Conservation (phyloP, 176 grass and related monocot genomes). For the Stipa capillata region DNA sequence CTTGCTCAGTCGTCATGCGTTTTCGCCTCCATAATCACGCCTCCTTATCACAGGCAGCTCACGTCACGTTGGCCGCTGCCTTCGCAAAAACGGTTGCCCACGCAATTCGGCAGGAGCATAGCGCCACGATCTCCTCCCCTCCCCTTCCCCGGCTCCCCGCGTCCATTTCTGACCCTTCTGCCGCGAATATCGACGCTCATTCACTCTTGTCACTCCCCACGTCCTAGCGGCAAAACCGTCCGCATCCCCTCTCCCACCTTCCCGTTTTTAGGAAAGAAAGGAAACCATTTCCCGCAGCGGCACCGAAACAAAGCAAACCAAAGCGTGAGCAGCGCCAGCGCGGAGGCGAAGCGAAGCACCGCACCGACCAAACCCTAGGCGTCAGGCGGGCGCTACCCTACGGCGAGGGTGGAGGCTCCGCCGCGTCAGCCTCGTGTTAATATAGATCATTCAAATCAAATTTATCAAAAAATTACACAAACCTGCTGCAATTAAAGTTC, state of each 20-base stretch:
- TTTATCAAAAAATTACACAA: neutral
- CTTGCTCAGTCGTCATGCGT: too few species aligned
- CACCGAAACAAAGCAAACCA: slow-evolving; percentile 22
- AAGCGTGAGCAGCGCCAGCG: slow-evolving; percentile 28
- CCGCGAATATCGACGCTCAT: neutral
- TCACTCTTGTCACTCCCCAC: neutral
- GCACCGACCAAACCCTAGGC: slow-evolving; percentile 28
- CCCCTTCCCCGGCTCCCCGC: neutral
- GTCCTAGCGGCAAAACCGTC: neutral
- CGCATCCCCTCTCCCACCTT: neutral
- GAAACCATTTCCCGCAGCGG: slow-evolving; percentile 14
- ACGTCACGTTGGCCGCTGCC: neutral
- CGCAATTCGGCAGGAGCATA: slow-evolving; percentile 16
- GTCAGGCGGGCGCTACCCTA: neutral
- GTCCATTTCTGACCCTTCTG: neutral
- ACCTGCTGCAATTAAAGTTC: too few species aligned
- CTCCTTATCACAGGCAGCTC: neutral
- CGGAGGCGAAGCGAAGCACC: slow-evolving; percentile 6
- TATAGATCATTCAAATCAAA: neutral
- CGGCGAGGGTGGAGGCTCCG: neutral
- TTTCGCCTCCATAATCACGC: neutral
- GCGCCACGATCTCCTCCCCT: neutral
- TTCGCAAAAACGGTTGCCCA: slow-evolving; percentile 15
- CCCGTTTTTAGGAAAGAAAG: slow-evolving; percentile 14
- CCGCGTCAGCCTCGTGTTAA: neutral